Percentiles rank a stretch among this genome's conserved stretches.
phyloP scores from a whole-genome alignment of 2,329 filamentous ascomycete species.

The Trichoderma gracile region DNA sequence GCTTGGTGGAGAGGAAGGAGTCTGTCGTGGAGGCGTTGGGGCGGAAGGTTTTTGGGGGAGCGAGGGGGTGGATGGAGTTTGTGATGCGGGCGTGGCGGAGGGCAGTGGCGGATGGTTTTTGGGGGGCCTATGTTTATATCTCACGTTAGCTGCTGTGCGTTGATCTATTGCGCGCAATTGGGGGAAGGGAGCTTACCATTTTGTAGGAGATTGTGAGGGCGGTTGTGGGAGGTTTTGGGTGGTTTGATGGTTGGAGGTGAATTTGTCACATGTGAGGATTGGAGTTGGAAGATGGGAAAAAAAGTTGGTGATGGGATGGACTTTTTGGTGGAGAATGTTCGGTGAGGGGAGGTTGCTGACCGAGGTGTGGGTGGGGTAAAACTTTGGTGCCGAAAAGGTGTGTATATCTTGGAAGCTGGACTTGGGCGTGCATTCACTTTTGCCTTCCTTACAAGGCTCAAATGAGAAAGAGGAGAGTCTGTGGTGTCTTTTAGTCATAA shows the following conservation, averaged over 20 bases:
- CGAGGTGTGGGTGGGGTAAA: slow-evolving; percentile 22
- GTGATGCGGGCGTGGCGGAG: slow-evolving; percentile 56
- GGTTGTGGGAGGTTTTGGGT: no score
- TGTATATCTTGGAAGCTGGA: background rate
- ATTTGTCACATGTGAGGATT: slow-evolving; percentile 1
- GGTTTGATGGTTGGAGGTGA: background rate
- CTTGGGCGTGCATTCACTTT: background rate
- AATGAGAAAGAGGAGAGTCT: background rate
- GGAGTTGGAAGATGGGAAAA: background rate
- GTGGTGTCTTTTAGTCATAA: background rate
- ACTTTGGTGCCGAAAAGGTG: background rate
- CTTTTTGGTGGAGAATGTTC: slow-evolving; percentile 19
- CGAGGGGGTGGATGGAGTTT: slow-evolving; percentile 50
- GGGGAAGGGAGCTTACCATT: slow-evolving; percentile 8
- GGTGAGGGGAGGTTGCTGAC: slow-evolving; percentile 23
- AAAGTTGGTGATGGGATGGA: slow-evolving; percentile 13
- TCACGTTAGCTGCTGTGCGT: background rate
- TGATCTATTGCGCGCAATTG: no score
- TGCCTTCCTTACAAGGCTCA: background rate
- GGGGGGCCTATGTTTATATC: slow-evolving; percentile 35
- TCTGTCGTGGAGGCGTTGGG: slow-evolving; percentile 53
- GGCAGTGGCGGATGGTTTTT: slow-evolving; percentile 59
- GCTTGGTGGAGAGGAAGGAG: slow-evolving; percentile 70
- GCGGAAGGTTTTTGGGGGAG: slow-evolving; percentile 55
- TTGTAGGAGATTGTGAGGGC: background rate